Evolutionary conservation across 108 stramenopile species (phyloP).

Genomic region (Aurantiochytrium sp.): DNA sequence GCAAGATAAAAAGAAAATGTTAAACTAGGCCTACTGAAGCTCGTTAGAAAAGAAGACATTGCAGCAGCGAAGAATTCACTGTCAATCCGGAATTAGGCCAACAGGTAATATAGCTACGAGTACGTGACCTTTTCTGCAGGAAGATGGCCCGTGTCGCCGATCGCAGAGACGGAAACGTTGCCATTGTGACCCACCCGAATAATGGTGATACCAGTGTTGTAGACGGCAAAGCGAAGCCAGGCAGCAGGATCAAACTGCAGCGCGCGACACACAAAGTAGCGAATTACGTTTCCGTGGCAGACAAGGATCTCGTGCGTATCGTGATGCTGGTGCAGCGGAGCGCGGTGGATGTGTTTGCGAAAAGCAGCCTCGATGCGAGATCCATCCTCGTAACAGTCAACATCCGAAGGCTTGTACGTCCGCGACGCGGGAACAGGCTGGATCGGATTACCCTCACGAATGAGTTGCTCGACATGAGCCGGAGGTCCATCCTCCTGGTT

Average conservation of each 20-base stretch:
- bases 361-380: conserved; percentile 75
- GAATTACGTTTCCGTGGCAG: conserved; percentile 90
- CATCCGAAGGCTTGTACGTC: not conserved
- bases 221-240: conserved; percentile 75
- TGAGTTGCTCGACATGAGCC: not conserved
- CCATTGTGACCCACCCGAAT: conserved; percentile 73
- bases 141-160: not conserved
- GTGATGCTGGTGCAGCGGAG: conserved; percentile 23
- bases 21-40: too few relatives aligned
- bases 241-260: conserved; percentile 82
- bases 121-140: not conserved
- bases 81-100: not conserved
- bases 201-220: conserved; percentile 79
- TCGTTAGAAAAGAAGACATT: too few relatives aligned
- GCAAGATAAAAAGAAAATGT: too few relatives aligned
- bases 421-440: not conserved
- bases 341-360: conserved; percentile 72
- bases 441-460: not conserved
- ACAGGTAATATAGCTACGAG: not conserved
- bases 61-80: too few relatives aligned
- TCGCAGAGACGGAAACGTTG: conserved; percentile 55
- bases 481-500: not conserved
- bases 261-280: conserved; percentile 80
- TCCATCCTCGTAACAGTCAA: not conserved
- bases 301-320: conserved; percentile 87